These are phyloP conservation scores for Lactifluus piperatus DNA, from an alignment of 768 basidiomycete species.

Conservation along the genomic window DNA sequence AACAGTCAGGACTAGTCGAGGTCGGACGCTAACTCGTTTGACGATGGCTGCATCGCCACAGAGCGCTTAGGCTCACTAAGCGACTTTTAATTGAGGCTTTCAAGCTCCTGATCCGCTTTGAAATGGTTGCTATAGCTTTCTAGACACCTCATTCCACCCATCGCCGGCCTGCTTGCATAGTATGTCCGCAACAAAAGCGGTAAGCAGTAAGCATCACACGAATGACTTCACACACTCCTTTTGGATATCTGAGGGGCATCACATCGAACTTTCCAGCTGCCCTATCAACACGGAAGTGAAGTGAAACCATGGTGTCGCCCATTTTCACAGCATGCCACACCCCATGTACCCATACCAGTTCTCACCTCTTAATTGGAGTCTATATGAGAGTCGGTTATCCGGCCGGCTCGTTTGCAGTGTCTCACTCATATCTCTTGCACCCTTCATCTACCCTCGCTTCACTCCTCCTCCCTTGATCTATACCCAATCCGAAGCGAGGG, in stretches of 20 bases:
- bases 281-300: slow-evolving; percentile 6
- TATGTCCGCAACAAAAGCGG: background rate
- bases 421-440: slow-evolving; percentile 4
- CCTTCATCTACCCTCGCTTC: background rate
- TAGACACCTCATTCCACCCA: background rate
- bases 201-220: background rate
- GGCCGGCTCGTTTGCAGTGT: slow-evolving; percentile 1
- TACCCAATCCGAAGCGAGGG: slow-evolving; percentile 11
- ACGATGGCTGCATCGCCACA: slow-evolving; percentile 12
- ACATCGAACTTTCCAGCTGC: background rate
- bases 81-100: background rate
- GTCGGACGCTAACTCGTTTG: no score
- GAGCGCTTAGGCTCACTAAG: slow-evolving; percentile 2
- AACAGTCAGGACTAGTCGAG: no score
- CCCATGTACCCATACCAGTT: slow-evolving; percentile 12
- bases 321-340: background rate
- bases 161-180: slow-evolving; percentile 1
- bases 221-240: background rate
- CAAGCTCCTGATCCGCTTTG: background rate
- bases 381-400: slow-evolving; percentile 16
- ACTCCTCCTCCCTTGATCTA: background rate
- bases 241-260: slow-evolving; percentile 3
- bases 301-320: background rate
- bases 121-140: slow-evolving; percentile 16
- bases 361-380: slow-evolving; percentile 3